Evolutionary conservation across 495 filamentous ascomycete genomes (phyloP).

Genomic region (Symbiotaphrina buchneri): DNA sequence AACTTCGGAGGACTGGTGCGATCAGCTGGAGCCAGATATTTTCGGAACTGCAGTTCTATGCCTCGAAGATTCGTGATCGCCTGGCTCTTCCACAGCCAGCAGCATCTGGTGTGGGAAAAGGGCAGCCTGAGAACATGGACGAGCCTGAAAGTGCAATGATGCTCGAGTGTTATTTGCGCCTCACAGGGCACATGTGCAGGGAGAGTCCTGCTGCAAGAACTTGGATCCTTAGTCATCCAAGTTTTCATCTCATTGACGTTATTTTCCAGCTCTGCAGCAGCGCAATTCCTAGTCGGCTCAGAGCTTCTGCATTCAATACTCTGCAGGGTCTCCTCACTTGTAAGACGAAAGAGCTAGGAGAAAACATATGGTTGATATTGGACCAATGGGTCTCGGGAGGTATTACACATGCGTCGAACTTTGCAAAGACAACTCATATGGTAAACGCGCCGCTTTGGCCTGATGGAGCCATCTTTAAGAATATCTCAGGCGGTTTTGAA

Average conservation of each 20-base stretch:
- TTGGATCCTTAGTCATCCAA: slow-evolving; percentile 42
- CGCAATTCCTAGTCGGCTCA: slow-evolving; percentile 44
- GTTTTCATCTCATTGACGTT: slow-evolving; percentile 35
- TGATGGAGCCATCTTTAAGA: slow-evolving; percentile 23
- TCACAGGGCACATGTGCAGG: slow-evolving; percentile 56
- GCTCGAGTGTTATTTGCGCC: slow-evolving; percentile 76
- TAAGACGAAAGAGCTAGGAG: slow-evolving; percentile 33
- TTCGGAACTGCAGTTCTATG: slow-evolving; percentile 61
- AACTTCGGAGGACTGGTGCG: slow-evolving; percentile 53
- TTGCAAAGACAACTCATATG: slow-evolving; percentile 4
- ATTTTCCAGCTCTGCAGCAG: slow-evolving; percentile 48
- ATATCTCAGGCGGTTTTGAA: slow-evolving; percentile 46
- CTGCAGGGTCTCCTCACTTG: slow-evolving; percentile 43
- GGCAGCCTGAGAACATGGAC: slow-evolving; percentile 41
- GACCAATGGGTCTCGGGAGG: slow-evolving; percentile 49
- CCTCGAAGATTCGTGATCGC: slow-evolving; percentile 41
- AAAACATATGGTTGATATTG: slow-evolving; percentile 43
- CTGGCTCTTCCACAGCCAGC: slow-evolving; percentile 27
- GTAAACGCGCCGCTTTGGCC: slow-evolving; percentile 12
- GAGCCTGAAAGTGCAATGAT: slow-evolving; percentile 78
- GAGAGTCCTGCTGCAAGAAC: slow-evolving; percentile 42
- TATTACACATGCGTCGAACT: slow-evolving; percentile 13
- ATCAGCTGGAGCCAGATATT: slow-evolving; percentile 88
- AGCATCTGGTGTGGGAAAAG: slow-evolving; percentile 33
- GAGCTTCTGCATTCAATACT: slow-evolving; percentile 51